Evolutionary conservation across 2,329 filamentous ascomycete species (phyloP).

Genomic region (Thielaviopsis punctulata): DNA sequence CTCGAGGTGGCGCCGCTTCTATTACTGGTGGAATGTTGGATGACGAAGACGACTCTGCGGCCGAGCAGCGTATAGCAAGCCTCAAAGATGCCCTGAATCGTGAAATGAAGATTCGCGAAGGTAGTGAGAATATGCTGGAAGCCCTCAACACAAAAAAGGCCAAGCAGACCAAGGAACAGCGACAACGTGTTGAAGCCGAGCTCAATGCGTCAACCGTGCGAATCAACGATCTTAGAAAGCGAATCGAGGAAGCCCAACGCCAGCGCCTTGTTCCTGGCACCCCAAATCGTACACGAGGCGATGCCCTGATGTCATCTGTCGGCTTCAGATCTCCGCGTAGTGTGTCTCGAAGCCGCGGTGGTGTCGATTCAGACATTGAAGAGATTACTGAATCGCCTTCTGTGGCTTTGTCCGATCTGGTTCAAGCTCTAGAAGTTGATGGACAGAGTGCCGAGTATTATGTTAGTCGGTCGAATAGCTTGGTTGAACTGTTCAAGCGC

Average conservation of each 20-base stretch:
- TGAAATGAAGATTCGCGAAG: conserved; percentile 94
- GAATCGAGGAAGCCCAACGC: conserved; percentile 41
- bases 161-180: conserved; percentile 83
- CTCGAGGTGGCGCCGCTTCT: conserved; percentile 5
- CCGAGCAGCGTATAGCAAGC: conserved; percentile 57
- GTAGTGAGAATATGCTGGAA: conserved; percentile 94
- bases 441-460: conserved; percentile 90
- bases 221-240: conserved; percentile 43
- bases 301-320: conserved; percentile 29
- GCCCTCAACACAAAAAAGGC: conserved; percentile 86
- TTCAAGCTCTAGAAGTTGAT: conserved; percentile 76
- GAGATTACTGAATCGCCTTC: conserved; percentile 72
- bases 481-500: conserved; percentile 92
- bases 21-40: conserved; percentile 25
- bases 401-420: conserved; percentile 72
- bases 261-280: conserved; percentile 30
- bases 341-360: conserved; percentile 34
- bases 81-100: conserved; percentile 78
- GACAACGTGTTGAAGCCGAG: conserved; percentile 66
- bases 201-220: conserved; percentile 70
- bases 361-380: conserved; percentile 44
- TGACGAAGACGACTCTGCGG: conserved; percentile 34
- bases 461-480: conserved; percentile 73
- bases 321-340: conserved; percentile 40
- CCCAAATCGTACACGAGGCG: conserved; percentile 33